Evolutionary conservation across 768 basidiomycete species (phyloP), one percentile per base, ranked within the genome.

Genomic region (Xerocomellus amylosporus): DNA sequence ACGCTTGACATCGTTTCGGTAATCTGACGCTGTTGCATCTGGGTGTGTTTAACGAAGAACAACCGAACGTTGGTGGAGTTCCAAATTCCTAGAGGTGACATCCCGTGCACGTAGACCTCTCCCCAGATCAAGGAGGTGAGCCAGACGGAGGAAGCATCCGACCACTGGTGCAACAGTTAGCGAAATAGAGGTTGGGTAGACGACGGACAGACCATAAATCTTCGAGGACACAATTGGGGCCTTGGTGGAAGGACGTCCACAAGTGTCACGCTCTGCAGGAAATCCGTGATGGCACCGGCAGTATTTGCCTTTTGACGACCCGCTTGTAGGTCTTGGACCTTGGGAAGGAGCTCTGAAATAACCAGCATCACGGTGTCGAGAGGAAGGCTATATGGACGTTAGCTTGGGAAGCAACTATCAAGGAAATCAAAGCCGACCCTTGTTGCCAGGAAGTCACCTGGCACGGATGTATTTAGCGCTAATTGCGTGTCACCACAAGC

Each of bases 371-470:
- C 85, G 2, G 85, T 77, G 67, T 97, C 94, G 38, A 98, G 78
- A 9, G 96, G 95, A 30, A 98, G 78, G 12, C 93, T 95, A 58
- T 19, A 50, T 37, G 38, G 28, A 19, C 24, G 20, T 67, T 20
- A 64, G 46, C 39, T 45, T 45, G 20, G 42, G n/a, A 55, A 43
- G 28, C 13, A 28, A 20, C 36, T n/a, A 47, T 44, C 40, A 48
- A 17, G 20, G 15, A 45, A 46, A 49, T 39, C 48, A 38, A 51
- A 55, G 20, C 74, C 67, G 60, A 92, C 93, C 95, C 95, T 79
- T 95, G 92, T 62, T 96, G 91, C 96, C 96, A 98, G 2, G 94
- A 94, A 20, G 89, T 82, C 5, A 93, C 88, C 89, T 90, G 54
- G 12, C 20, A 42, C 19, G 19, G 10, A 26, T 12, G 49, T 46